phyloP scores from a whole-genome alignment of 495 filamentous ascomycete species.

The Bombardia bombarda region DNA sequence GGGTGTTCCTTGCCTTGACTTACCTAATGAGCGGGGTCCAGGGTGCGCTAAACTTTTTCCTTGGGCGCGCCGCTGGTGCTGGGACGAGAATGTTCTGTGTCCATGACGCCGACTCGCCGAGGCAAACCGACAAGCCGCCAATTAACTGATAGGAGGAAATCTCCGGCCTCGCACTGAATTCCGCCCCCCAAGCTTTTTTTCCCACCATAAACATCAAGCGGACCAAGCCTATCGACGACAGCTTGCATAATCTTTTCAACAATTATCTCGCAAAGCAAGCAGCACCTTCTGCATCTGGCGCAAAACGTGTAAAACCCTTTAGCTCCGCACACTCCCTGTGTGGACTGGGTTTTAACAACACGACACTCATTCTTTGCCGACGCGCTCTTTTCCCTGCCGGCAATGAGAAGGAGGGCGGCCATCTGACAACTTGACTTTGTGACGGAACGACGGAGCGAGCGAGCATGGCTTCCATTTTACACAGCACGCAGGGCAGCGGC shows the following conservation, averaged over 20 bases:
- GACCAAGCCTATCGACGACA: no score
- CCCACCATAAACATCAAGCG: neutral
- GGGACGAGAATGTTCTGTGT: no score
- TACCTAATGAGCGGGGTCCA: no score
- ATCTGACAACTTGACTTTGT: neutral
- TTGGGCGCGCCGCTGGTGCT: no score
- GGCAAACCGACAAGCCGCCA: no score
- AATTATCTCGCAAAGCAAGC: no score
- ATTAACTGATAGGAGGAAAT: neutral
- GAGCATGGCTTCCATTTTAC: conserved; percentile 1
- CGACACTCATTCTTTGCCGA: neutral
- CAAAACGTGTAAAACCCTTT: neutral
- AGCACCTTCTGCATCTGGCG: no score
- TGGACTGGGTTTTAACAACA: neutral
- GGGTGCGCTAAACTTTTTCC: no score
- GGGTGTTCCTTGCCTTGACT: no score
- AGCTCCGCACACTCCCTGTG: neutral
- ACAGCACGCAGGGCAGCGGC: neutral
- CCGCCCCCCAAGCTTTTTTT: neutral
- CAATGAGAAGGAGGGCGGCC: neutral
- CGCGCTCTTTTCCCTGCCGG: neutral
- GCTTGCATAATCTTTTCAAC: neutral
- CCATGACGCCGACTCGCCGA: no score
- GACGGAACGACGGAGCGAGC: no score
- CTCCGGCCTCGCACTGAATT: conserved; percentile 1